Evolutionary conservation across 768 basidiomycete genomes (phyloP).

Genomic region (Pilatotrama ljubarskyi): DNA sequence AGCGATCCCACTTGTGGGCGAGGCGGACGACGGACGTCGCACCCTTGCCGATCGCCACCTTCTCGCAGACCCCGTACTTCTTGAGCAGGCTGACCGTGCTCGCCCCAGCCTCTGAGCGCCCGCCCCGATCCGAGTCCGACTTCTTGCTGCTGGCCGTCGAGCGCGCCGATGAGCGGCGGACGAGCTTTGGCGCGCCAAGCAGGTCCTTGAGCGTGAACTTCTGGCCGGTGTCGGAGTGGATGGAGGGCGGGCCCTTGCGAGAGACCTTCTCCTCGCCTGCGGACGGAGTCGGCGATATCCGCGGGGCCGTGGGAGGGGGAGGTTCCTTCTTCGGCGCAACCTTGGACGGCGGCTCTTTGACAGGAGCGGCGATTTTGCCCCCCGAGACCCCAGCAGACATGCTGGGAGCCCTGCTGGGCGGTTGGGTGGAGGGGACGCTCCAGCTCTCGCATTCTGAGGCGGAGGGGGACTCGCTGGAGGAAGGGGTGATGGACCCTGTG

Average conservation of each 20-base stretch:
- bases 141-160: conserved; percentile 63
- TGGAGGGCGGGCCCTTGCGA: conserved; percentile 25
- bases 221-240: conserved; percentile 55
- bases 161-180: conserved; percentile 67
- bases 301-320: conserved; percentile 25
- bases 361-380: conserved; percentile 31
- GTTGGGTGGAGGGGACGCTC: conserved; percentile 61
- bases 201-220: conserved; percentile 88
- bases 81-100: conserved; percentile 63
- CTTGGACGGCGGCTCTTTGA: conserved; percentile 19
- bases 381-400: conserved; percentile 45
- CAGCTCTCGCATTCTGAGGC: conserved; percentile 58
- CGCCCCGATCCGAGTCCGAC: conserved; percentile 63
- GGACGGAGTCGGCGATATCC: conserved; percentile 29
- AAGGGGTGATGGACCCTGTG: conserved; percentile 39
- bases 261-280: conserved; percentile 18
- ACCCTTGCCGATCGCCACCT: conserved; percentile 95
- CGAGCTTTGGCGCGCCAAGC: conserved; percentile 67
- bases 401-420: conserved; percentile 55
- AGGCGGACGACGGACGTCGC: conserved; percentile 97
- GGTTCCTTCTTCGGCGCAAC: conserved; percentile 23
- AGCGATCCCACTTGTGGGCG: conserved; percentile 98
- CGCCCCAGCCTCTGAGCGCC: conserved; percentile 48
- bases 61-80: conserved; percentile 98
- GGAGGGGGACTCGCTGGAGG: conserved; percentile 48